Percentiles rank a stretch among this genome's conserved stretches.
Conservation (phyloP, 1,284 basidiomycete genomes). For the Malassezia vespertilionis region DNA sequence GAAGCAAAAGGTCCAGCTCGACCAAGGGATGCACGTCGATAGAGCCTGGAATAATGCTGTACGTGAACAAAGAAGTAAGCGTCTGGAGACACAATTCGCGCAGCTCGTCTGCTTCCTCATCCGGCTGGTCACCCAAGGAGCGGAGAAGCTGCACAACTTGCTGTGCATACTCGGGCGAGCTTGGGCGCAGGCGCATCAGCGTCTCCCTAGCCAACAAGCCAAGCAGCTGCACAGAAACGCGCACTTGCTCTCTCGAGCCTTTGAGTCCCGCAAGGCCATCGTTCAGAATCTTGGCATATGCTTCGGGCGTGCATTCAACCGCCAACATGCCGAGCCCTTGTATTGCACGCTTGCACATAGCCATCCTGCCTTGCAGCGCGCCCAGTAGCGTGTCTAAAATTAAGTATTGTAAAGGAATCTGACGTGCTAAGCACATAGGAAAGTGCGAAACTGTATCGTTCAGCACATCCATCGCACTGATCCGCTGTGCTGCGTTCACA, state of each 20-base stretch:
- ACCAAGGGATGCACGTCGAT: constrained; percentile 62
- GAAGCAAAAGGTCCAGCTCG: constrained; percentile 60
- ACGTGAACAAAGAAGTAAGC: constrained; percentile 57
- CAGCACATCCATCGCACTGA: constrained; percentile 4
- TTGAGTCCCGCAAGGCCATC: constrained; percentile 5
- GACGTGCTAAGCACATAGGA: neutral
- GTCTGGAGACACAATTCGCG: constrained; percentile 52
- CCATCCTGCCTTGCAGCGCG: constrained; percentile 14
- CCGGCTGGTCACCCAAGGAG: constrained; percentile 57
- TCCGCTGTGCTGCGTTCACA: neutral
- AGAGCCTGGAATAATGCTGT: constrained; percentile 42
- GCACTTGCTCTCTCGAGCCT: constrained; percentile 9
- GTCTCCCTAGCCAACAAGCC: constrained; percentile 53
- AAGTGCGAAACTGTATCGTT: constrained; percentile 4
- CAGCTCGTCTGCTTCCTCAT: constrained; percentile 65
- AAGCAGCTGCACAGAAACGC: constrained; percentile 68
- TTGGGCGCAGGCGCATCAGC: constrained; percentile 27
- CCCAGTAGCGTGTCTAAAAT: constrained; percentile 8
- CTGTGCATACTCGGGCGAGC: constrained; percentile 27
- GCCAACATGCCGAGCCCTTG: constrained; percentile 60
- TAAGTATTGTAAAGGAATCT: neutral
- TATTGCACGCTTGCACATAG: constrained; percentile 33
- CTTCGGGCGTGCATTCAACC: constrained; percentile 28
- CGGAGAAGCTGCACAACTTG: constrained; percentile 53
- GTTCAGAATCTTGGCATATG: neutral